phyloP scores from a whole-genome alignment of 2,329 filamentous ascomycete genomes.

The Spiromastix sp. region DNA sequence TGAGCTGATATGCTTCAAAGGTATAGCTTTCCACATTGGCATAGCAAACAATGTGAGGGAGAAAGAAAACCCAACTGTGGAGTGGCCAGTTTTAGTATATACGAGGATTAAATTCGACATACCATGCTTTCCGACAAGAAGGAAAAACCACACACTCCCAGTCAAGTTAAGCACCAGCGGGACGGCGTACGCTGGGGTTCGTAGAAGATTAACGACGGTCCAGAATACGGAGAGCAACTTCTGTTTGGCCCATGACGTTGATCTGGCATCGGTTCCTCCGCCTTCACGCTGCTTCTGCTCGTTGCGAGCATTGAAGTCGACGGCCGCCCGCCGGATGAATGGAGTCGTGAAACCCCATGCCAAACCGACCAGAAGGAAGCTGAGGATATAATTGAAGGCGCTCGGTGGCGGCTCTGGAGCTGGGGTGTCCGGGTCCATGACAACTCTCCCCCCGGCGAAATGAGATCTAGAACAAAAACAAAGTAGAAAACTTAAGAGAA shows the following conservation, averaged over 20 bases:
- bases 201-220: slow-evolving; percentile 65
- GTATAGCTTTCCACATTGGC: background rate
- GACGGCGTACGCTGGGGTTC: slow-evolving; percentile 72
- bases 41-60: no score
- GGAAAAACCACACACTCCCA: slow-evolving; percentile 92
- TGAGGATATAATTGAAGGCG: slow-evolving; percentile 69
- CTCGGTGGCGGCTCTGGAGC: no score
- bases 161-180: slow-evolving; percentile 82
- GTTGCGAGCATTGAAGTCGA: slow-evolving; percentile 55
- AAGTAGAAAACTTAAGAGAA: no score
- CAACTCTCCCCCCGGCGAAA: no score
- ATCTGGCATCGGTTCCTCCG: slow-evolving; percentile 1
- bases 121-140: slow-evolving; percentile 89
- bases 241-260: slow-evolving; percentile 48
- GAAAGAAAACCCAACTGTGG: background rate
- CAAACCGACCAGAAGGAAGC: slow-evolving; percentile 81
- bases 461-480: no score
- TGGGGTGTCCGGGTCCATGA: no score
- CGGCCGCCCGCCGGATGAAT: slow-evolving; percentile 81
- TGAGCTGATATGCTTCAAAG: background rate
- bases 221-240: slow-evolving; percentile 59
- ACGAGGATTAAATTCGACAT: slow-evolving; percentile 27
- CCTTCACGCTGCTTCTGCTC: slow-evolving; percentile 5
- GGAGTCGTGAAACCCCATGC: slow-evolving; percentile 90
- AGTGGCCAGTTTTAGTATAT: background rate